Evolutionary conservation across 148 eudicot species (phyloP).

Genomic region (Diospyros kaki): DNA sequence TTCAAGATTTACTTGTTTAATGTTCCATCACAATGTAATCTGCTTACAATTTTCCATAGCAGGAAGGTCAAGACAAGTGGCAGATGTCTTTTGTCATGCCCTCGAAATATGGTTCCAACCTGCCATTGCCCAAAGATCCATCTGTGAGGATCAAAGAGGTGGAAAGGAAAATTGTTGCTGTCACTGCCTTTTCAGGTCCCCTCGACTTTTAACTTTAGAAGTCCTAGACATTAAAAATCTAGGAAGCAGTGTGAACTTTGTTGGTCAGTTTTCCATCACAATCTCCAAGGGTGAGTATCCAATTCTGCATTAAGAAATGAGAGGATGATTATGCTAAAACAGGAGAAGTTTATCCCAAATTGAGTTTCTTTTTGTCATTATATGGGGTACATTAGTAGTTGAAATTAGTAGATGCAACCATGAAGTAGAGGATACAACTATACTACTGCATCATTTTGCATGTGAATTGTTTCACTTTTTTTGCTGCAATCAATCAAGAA

Average conservation of each 20-base stretch:
- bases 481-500: background rate
- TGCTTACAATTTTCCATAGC: slow-evolving; percentile 26
- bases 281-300: background rate
- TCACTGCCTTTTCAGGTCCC: slow-evolving; percentile 87
- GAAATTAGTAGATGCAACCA: background rate
- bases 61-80: slow-evolving; percentile 61
- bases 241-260: background rate
- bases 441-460: background rate
- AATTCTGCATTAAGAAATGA: background rate
- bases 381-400: background rate
- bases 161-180: slow-evolving; percentile 68
- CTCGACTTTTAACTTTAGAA: background rate
- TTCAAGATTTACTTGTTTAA: background rate
- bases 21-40: slow-evolving; percentile 1
- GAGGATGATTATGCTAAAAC: background rate
- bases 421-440: background rate
- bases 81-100: slow-evolving; percentile 97
- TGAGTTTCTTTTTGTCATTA: background rate
- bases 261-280: background rate
- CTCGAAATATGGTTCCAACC: slow-evolving; percentile 73
- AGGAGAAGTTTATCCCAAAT: background rate
- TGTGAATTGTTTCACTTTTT: background rate
- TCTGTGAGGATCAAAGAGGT: slow-evolving; percentile 84
- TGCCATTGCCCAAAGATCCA: slow-evolving; percentile 85
- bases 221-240: background rate